Base-by-base conservation (phyloP, 371 early-diverging fungal species). In the Chytridium lagenaria region DNA sequence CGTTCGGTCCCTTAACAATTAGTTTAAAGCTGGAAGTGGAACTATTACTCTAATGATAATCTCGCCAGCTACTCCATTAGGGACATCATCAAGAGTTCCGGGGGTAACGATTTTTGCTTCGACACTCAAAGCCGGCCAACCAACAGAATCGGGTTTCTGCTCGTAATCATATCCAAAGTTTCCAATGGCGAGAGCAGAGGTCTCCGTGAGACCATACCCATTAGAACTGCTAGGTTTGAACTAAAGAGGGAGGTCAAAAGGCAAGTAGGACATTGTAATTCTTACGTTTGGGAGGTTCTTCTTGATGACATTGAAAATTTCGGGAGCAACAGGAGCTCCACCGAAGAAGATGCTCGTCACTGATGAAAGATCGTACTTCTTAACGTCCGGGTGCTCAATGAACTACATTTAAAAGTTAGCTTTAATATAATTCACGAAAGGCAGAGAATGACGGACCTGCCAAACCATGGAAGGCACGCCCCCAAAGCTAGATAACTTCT, bases 171-270 rank as follows among this genome's bases (percentile, higher is more conserved):
- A 28, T 15, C 74, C 74, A 30, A 38, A 68, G 57, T 68, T 74
- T 28, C 39, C 39, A 19, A 59, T 49, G 36, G 50, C 40, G 30
- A 50, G 23, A 22, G 68, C 52, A 1, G 63, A 50, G 2, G 77
- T 69, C 50, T 77, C 77, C 22, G 77, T 77, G 55, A 77, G 40
- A 2, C 77, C 77, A 40, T 72, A 77, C 19, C 72, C 77, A 33
- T 59, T 77, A 3, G 59, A 30, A 0, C 51, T 22, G 7, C 64
- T 19, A 26, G 26, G 19, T 63, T 63, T 67, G 23, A 67, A 23
- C 67, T 37, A 44, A n/a, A n/a, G n/a, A n/a, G 5, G 57, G 23
- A 55, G 23, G 57, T 26, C 23, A 26, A 26, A 10, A 30, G 10
- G 7, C 23, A 30, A 10, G 7, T 19, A 55, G 30, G 57, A 55